phyloP scores from a whole-genome alignment of 768 basidiomycete genomes.

The Phylloporus sp. region DNA sequence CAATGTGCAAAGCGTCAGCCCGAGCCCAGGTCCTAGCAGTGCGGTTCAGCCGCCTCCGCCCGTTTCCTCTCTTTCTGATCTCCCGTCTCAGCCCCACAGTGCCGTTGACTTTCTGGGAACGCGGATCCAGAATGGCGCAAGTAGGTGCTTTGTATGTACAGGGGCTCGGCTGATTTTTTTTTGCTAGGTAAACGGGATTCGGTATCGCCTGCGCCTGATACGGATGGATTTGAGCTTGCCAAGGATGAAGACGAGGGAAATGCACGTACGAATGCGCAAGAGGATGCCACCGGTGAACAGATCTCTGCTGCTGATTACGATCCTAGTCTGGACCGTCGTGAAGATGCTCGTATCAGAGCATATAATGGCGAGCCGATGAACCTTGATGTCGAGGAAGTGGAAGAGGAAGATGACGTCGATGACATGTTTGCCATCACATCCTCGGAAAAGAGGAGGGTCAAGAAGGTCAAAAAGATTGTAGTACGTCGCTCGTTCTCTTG shows the following conservation, averaged over 20 bases:
- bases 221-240: slow-evolving; percentile 60
- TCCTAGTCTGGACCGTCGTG: slow-evolving; percentile 73
- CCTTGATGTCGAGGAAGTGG: slow-evolving; percentile 47
- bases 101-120: slow-evolving; percentile 28
- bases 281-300: slow-evolving; percentile 55
- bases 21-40: slow-evolving; percentile 66
- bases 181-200: slow-evolving; percentile 49
- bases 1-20: slow-evolving; percentile 42
- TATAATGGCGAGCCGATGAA: slow-evolving; percentile 35
- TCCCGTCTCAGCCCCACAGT: slow-evolving; percentile 53
- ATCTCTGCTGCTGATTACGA: slow-evolving; percentile 94
- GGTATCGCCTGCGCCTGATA: slow-evolving; percentile 55
- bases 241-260: slow-evolving; percentile 58
- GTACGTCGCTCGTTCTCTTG: slow-evolving; percentile 33
- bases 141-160: slow-evolving; percentile 12
- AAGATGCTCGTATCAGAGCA: slow-evolving; percentile 75
- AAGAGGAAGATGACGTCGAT: slow-evolving; percentile 84
- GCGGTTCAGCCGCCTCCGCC: slow-evolving; percentile 68
- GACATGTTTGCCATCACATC: slow-evolving; percentile 87
- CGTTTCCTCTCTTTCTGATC: slow-evolving; percentile 59
- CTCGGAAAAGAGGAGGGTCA: slow-evolving; percentile 45
- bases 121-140: slow-evolving; percentile 17
- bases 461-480: slow-evolving; percentile 55
- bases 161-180: neutral
- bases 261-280: slow-evolving; percentile 42